Base-by-base conservation (phyloP, 352 stramenopile species). In the Thraustochytrium striatum region DNA sequence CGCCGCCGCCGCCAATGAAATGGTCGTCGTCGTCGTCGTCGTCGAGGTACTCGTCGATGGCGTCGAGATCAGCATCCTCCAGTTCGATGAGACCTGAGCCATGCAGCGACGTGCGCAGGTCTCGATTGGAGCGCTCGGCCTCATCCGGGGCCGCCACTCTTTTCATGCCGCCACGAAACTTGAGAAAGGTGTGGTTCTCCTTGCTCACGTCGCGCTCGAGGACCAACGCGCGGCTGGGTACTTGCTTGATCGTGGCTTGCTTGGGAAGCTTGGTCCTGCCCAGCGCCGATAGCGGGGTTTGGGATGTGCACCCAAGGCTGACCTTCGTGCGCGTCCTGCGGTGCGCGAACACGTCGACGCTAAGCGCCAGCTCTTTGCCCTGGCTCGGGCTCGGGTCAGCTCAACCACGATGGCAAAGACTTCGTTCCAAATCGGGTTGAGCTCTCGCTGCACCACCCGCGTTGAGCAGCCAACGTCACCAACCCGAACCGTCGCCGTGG, bases 361-460 rank as follows among this genome's bases (percentile, higher is more conserved):
- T 5, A 47, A 13, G 39, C 39, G 39, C 39, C 5, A 5, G 5
- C 39, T 5, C 39, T 5, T 13, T 5, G 5, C 39, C 13, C 39
- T 47, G 39, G 39, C 5, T 52, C 25, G 19, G 7, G 59, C 59
- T 70, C 7, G 7, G 11, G 59, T 2, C 35, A 3, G 7, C 21
- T 11, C 25, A n/a, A 50, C 11, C 59, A 52, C 44, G n/a, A 75
- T 61, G 5, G 61, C 50, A 30, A 75, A 75, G 32, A 16, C 32
- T 9, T 30, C n/a, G 21, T 75, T 75, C 65, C 65, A 75, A 21
- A 62, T 38, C 32, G 65, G 65, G 36, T 75, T 75, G 32, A 75
- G 65, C 11, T 75, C 65, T 5, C 65, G 65, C 19, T 43, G 44
- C 8, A 75, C 52, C 5, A 75, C 30, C 30, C 38, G 44, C 2